phyloP scores from a whole-genome alignment of 2,329 filamentous ascomycete genomes.

The Fusarium camptoceras region DNA sequence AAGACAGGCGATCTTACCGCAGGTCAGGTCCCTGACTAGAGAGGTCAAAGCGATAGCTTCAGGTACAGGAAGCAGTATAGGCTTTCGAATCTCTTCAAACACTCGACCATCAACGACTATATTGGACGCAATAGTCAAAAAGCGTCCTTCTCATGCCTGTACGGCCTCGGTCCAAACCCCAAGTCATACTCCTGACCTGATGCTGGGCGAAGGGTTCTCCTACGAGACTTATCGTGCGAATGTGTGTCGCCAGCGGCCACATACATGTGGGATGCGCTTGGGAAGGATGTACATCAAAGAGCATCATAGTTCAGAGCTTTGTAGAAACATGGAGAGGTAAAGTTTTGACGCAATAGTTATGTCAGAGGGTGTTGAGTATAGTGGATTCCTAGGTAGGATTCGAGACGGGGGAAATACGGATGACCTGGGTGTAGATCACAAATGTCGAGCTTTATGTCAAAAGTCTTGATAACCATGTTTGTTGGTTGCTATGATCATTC shows the following conservation, averaged over 20 bases:
- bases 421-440: conserved; percentile 60
- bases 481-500: conserved; percentile 2
- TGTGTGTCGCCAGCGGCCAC: conserved; percentile 55
- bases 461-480: not conserved
- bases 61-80: not conserved
- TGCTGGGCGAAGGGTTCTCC: conserved; percentile 54
- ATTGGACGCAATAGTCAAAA: conserved; percentile 59
- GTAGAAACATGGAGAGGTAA: conserved; percentile 43
- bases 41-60: not conserved
- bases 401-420: conserved; percentile 53
- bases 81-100: conserved; percentile 56
- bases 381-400: conserved; percentile 36
- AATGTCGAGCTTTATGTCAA: conserved; percentile 55
- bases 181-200: conserved; percentile 64
- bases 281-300: conserved; percentile 59
- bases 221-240: conserved; percentile 50
- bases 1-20: not conserved
- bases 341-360: conserved; percentile 55
- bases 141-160: conserved; percentile 60
- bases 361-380: conserved; percentile 53
- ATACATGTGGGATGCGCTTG: conserved; percentile 52
- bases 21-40: not conserved
- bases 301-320: conserved; percentile 64
- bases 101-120: conserved; percentile 63
- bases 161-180: conserved; percentile 57